Base-by-base conservation (phyloP, 768 basidiomycete genomes). In the Tylopilus cervinicoccineus region DNA sequence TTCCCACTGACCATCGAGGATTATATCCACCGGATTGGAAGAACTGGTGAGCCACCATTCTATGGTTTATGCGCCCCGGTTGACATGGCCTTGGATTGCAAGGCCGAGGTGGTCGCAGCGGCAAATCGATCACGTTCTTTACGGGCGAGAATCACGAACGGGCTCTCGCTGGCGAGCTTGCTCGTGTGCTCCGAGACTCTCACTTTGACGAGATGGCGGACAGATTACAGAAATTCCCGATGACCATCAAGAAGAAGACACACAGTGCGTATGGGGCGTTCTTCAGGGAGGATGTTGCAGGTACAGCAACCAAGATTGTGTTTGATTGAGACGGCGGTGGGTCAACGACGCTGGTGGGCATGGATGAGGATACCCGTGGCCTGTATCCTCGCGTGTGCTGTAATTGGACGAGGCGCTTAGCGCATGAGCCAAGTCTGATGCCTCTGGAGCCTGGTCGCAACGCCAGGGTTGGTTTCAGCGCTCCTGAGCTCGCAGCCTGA, bases 1-100 rank as follows among this genome's bases (percentile, higher is more conserved):
- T 97, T 94, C 72, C 95, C 95, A 33, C 73, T 99, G 61, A 97
- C 93, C 2, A 86, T 97, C 40, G 95, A 96, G 71, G 86, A 91
- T 71, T 94, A 87, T 60, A 79, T 92, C 58, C 91, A 93, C 67
- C 86, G 91, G 9, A 93, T 93, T 51, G 91, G 91, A 38, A 78
- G 91, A 51, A 93, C 92, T 2, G 90, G 88, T 87, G 60, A 44
- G 64, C 41, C 36, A 34, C 27, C 31, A n/a, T 32, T 50, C 34
- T 7, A 29, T 26, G 45, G 17, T 26, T 13, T 37, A 13, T 27
- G 24, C 3, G 20, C 27, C 12, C 29, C 42, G 16, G 45, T 23
- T 59, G 38, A 56, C 31, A n/a, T 27, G 24, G n/a, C 28, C 23
- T 29, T 33, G 41, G 17, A 31, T 14, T 16, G 58, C 68, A 81